Evolutionary conservation across 495 filamentous ascomycete genomes (phyloP), one percentile per base, ranked within the genome.

Genomic region (Clohesyomyces aquaticus): DNA sequence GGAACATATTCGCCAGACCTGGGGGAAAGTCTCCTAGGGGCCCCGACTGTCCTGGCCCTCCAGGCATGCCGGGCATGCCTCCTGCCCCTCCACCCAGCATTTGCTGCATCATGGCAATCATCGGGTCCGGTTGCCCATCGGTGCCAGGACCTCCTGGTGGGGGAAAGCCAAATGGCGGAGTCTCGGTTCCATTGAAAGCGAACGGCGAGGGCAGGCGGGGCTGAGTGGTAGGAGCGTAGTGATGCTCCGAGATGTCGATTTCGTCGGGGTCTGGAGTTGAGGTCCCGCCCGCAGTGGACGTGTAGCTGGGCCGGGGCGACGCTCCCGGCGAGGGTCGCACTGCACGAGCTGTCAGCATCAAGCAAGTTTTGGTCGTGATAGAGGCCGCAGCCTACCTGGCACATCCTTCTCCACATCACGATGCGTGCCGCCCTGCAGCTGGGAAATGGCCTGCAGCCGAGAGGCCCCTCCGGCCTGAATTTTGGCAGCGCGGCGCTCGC

Each of bases 401-500:
- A 70, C 61, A 43, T 74, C 71, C 25, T 67, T 67, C 14, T 58
- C 32, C 22, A 67, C 41, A 25, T 66, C 63, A 1, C 63, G 35
- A 35, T 56, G 51, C 0, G 56, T 49, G 25, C 57, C 58, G 8
- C 58, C 65, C 29, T 66, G 69, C 4, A 70, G 32, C 21, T 55
- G 27, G 12, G 90, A 91, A 77, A 99, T 98, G 68, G 86, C 90
- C 61, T 92, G 87, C 58, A 99, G 79, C 64, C 94, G 82, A 23
- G 86, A 82, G 32, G 85, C 84, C 38, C 91, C 94, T 52, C 88
- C 89, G 58, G 88, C 89, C 67, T 84, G 87, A 76, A 97, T 88
- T 78, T 96, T 96, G 27, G 92, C 91, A 76, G 96, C 90, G 22
- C 91, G 85, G 38, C 91, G 87, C 74, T 96, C 92, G 65, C 94